Base-by-base conservation (phyloP, 2,329 filamentous ascomycete species). In the Calonectria montana region DNA sequence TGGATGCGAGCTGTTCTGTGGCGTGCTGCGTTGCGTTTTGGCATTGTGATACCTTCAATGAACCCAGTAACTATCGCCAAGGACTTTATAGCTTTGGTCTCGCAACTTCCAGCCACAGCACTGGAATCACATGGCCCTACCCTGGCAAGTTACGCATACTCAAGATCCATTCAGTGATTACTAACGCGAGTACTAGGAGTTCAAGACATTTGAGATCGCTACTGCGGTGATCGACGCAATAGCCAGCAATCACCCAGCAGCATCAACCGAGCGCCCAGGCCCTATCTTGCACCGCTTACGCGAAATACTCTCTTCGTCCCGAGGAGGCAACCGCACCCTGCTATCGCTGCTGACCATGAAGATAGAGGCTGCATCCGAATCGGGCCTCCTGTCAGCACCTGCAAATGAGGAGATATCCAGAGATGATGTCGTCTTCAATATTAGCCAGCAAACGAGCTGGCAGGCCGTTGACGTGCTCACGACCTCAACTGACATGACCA, bases 1-100 rank as follows among this genome's bases (percentile, higher is more conserved):
- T 88, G 87, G 87, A 88, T 88, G 86, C 83, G 86, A 9, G 84
- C 86, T 48, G 82, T 88, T 3, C 72, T 88, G 16, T 88, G 86
- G 87, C 82, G 85, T 18, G 81, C 84, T 1, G 82, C 84, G 0
- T 77, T 83, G 31, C 77, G 80, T 1, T 81, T 80, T 69, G 80
- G 80, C 3, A 82, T 82, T 12, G 78, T 77, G n/a, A 71, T 81
- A 47, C 70, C 77, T 35, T 70, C 76, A 1, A 74, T 81, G 72
- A 79, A 84, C 65, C 86, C 86, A 0, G 80, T 88, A 3, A 79
- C 83, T 18, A 87, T 88, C 50, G 86, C 86, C 4, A 82, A 82
- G 16, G 85, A 88, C 59, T 86, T 88, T 27, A 74, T 88, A 21
- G 79, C 80, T 5, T 79, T 85, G 4, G 84, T 88, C 7, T 82